phyloP scores from a whole-genome alignment of 2,329 filamentous ascomycete genomes.

The Verticillium longisporum region DNA sequence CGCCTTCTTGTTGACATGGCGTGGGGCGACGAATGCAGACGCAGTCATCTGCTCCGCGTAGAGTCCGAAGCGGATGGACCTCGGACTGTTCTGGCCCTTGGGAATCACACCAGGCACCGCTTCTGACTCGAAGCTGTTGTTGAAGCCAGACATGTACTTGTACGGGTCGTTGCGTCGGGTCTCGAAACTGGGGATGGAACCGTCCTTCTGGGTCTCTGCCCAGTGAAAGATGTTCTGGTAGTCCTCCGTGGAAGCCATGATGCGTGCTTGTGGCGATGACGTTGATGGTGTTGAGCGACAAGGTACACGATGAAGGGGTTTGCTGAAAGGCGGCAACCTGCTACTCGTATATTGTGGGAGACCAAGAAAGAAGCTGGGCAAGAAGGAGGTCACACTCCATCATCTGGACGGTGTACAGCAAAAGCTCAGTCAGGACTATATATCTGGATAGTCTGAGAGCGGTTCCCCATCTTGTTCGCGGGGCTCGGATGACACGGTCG shows the following conservation, averaged over 20 bases:
- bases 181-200: constrained; percentile 44
- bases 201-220: constrained; percentile 55
- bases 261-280: too few relatives aligned
- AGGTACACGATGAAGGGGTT: too few relatives aligned
- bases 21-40: constrained; percentile 21
- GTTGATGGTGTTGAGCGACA: not conserved
- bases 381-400: too few relatives aligned
- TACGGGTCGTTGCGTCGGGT: constrained; percentile 33
- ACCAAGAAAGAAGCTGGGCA: too few relatives aligned
- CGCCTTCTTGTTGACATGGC: constrained; percentile 22
- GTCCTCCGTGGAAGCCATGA: constrained; percentile 17
- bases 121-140: constrained; percentile 40
- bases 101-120: constrained; percentile 38
- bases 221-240: constrained; percentile 49
- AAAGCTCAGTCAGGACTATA: too few relatives aligned
- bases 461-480: too few relatives aligned
- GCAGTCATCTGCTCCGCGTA: constrained; percentile 38
- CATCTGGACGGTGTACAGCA: too few relatives aligned
- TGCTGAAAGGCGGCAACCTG: too few relatives aligned
- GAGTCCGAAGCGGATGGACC: constrained; percentile 28
- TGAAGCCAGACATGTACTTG: constrained; percentile 49
- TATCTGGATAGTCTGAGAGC: too few relatives aligned
- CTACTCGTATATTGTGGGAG: too few relatives aligned
- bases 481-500: too few relatives aligned
- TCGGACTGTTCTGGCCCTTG: constrained; percentile 34